Percentiles rank a stretch among this genome's conserved stretches.
These are phyloP conservation scores for Mucor indicus DNA, from an alignment of 371 early-diverging fungal genomes.

Conservation along the genomic window DNA sequence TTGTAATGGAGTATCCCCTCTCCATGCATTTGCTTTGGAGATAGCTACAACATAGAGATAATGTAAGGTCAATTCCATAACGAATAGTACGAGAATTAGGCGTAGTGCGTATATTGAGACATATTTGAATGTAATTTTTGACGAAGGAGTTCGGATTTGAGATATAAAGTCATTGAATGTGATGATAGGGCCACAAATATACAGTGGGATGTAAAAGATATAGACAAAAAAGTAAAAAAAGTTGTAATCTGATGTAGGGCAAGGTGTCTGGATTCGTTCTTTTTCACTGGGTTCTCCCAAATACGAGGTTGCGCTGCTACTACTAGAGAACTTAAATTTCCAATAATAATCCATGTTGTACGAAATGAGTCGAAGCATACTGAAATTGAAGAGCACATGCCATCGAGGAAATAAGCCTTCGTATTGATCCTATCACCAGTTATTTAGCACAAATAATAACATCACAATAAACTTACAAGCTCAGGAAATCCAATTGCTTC, in stretches of 20 bases:
- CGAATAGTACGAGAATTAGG: conserved; percentile 49
- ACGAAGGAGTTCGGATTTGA: conserved; percentile 68
- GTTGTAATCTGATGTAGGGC: conserved; percentile 65
- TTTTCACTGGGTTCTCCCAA: conserved; percentile 42
- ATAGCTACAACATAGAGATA: conserved; percentile 84
- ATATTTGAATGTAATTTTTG: conserved; percentile 33
- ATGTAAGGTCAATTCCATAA: conserved; percentile 86
- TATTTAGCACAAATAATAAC: too few relatives aligned
- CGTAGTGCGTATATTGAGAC: conserved; percentile 46
- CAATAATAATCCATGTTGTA: conserved; percentile 93
- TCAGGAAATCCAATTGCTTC: conserved; percentile 45
- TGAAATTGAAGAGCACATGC: conserved; percentile 89
- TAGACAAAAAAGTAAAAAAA: conserved; percentile 76
- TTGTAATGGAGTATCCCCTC: conserved; percentile 62
- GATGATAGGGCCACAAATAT: conserved; percentile 93
- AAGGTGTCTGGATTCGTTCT: conserved; percentile 58
- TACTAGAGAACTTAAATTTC: conserved; percentile 21
- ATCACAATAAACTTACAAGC: conserved; percentile 22
- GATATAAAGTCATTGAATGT: conserved; percentile 88
- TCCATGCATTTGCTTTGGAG: conserved; percentile 80
- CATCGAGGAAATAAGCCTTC: conserved; percentile 63
- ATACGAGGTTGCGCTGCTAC: conserved; percentile 21
- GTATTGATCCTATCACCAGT: conserved; percentile 9
- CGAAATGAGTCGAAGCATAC: conserved; percentile 85
- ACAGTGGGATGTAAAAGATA: conserved; percentile 85